Conservation (phyloP, 73 alveolate genomes). For the Uronychia setigera region DNA sequence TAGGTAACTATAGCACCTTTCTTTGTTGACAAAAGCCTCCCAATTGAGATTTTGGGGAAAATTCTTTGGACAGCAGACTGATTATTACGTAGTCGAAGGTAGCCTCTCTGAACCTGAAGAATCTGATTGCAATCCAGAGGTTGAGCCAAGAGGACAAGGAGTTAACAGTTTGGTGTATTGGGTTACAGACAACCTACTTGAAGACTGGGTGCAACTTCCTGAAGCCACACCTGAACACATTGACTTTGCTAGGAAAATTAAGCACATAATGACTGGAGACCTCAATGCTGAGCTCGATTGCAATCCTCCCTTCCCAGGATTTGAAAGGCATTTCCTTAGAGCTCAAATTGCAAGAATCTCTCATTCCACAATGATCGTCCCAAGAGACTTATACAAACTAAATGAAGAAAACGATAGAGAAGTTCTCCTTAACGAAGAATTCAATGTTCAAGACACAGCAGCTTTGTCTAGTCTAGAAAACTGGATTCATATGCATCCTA, state of each 20-base stretch:
- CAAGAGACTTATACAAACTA: constrained; percentile 79
- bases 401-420: constrained; percentile 83
- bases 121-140: constrained; percentile 75
- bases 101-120: constrained; percentile 78
- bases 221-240: constrained; percentile 91
- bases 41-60: constrained; percentile 95
- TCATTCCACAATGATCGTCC: constrained; percentile 85
- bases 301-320: constrained; percentile 96
- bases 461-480: constrained; percentile 77
- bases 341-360: constrained; percentile 93
- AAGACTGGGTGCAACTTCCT: constrained; percentile 96
- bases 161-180: constrained; percentile 87
- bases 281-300: constrained; percentile 82
- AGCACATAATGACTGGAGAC: constrained; percentile 94
- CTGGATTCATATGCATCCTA: constrained; percentile 93
- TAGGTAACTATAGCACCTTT: constrained; percentile 37
- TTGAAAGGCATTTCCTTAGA: constrained; percentile 90
- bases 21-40: constrained; percentile 65
- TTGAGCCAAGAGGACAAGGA: constrained; percentile 96
- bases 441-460: constrained; percentile 67
- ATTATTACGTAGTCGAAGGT: constrained; percentile 95
- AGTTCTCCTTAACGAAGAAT: constrained; percentile 76
- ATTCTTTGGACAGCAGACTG: constrained; percentile 86
- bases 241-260: constrained; percentile 84
- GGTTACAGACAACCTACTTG: constrained; percentile 88